Percentiles rank a stretch among this genome's conserved stretches.
Conservation (phyloP, 495 filamentous ascomycete genomes). For the Neurospora cerealis region DNA sequence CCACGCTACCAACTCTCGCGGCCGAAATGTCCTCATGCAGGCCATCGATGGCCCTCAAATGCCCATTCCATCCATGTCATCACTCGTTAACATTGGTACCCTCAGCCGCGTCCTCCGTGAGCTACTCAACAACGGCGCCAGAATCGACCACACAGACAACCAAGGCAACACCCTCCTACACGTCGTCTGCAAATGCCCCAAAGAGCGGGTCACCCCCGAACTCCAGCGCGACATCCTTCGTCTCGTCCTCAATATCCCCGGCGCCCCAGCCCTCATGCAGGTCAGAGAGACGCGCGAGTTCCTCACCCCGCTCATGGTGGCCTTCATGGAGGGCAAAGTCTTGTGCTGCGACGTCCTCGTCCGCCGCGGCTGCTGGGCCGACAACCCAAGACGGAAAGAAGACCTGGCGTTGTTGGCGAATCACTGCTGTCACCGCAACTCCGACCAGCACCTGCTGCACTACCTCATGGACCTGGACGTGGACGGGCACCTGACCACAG, state of each 20-base stretch:
- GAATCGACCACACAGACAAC: conserved; percentile 7
- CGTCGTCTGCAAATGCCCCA: conserved; percentile 14
- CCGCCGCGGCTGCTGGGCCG: conserved; percentile 8
- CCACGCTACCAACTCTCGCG: conserved; percentile 8
- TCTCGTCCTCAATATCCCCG: conserved; percentile 11
- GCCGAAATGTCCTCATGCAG: conserved; percentile 9
- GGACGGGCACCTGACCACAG: not conserved
- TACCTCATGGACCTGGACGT: conserved; percentile 13
- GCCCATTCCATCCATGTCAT: not conserved
- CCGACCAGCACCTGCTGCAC: not conserved
- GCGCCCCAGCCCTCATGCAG: conserved; percentile 1
- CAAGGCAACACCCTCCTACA: conserved; percentile 16
- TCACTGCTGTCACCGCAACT: not conserved
- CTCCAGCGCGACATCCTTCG: conserved; percentile 8
- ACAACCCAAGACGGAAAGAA: not conserved
- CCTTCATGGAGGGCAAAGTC: conserved; percentile 6
- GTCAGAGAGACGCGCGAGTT: conserved; percentile 1
- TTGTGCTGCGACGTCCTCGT: conserved; percentile 17
- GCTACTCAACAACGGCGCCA: conserved; percentile 12
- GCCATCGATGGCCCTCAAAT: conserved; percentile 11
- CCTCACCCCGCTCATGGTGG: conserved; percentile 8
- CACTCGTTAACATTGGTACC: not conserved
- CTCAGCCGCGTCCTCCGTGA: conserved; percentile 8
- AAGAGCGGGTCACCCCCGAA: not conserved
- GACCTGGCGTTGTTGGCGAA: not conserved